Percentiles rank a stretch among this genome's conserved stretches.
Evolutionary conservation across 2,329 filamentous ascomycete genomes (phyloP).

Genomic region (Metarhizium album): DNA sequence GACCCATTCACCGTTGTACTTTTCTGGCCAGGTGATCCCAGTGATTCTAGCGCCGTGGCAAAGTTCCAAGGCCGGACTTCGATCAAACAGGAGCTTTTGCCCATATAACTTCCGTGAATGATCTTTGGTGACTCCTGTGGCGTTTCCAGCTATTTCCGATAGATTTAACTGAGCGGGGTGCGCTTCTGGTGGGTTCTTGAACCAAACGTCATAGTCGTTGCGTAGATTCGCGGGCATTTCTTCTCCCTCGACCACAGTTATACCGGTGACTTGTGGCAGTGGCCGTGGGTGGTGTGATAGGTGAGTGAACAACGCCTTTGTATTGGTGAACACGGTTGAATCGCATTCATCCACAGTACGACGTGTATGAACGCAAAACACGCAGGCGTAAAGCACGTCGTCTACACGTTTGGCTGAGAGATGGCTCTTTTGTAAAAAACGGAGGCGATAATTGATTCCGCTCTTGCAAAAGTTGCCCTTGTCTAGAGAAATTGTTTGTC

Average conservation of each 20-base stretch:
- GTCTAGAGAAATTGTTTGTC: not conserved
- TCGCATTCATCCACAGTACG: conserved; percentile 42
- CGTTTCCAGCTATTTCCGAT: conserved; percentile 29
- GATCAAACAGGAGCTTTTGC: conserved; percentile 33
- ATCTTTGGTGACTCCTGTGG: conserved; percentile 34
- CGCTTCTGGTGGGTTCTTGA: conserved; percentile 27
- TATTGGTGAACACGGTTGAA: conserved; percentile 45
- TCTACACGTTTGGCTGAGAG: conserved; percentile 37
- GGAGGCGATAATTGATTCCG: conserved; percentile 38
- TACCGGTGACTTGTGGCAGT: conserved; percentile 35
- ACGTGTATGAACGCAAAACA: conserved; percentile 41
- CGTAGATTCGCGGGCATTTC: conserved; percentile 27
- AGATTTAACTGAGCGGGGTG: conserved; percentile 32
- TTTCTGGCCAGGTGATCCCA: conserved; percentile 39
- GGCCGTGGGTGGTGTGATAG: conserved; percentile 43
- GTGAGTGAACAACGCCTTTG: conserved; percentile 41
- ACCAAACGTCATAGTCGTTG: conserved; percentile 45
- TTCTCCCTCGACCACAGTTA: conserved; percentile 35
- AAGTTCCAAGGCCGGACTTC: conserved; percentile 34
- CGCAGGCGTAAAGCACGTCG: conserved; percentile 42
- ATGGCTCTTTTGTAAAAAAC: conserved; percentile 47
- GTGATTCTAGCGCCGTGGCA: conserved; percentile 37
- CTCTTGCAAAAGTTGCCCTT: conserved; percentile 35
- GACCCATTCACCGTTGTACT: conserved; percentile 45
- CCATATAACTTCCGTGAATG: conserved; percentile 37